These are phyloP conservation scores for Bauhinia variegata DNA, from an alignment of 306 rosid species.

Conservation along the genomic window DNA sequence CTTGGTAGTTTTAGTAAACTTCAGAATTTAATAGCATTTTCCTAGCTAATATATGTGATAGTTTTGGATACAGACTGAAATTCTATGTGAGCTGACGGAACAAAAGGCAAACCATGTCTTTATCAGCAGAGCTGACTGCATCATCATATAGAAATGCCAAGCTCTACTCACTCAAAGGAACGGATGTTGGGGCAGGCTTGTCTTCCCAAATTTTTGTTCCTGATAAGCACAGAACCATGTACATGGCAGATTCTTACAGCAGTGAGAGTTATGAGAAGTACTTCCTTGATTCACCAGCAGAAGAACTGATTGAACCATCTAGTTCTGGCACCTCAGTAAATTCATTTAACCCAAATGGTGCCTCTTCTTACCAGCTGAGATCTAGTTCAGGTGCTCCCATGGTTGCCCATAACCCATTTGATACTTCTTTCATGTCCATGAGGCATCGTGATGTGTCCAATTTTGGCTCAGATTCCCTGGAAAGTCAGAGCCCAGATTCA, in stretches of 20 bases:
- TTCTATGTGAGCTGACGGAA: slow-evolving; percentile 38
- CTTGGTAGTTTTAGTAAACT: slow-evolving; percentile 18
- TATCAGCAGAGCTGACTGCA: slow-evolving; percentile 60
- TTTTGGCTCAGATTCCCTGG: slow-evolving; percentile 57
- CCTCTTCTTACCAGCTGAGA: slow-evolving; percentile 42
- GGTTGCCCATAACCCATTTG: slow-evolving; percentile 46
- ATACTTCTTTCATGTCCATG: slow-evolving; percentile 36
- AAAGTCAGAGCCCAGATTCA: slow-evolving; percentile 58
- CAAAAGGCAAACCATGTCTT: slow-evolving; percentile 56
- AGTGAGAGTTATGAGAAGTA: slow-evolving; percentile 79
- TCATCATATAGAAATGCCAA: slow-evolving; percentile 63
- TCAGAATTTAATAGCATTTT: slow-evolving; percentile 20
- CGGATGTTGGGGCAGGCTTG: slow-evolving; percentile 52
- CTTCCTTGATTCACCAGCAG: slow-evolving; percentile 70
- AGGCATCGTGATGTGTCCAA: slow-evolving; percentile 48
- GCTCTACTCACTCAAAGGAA: slow-evolving; percentile 67
- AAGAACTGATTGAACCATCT: slow-evolving; percentile 59
- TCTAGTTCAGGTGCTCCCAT: slow-evolving; percentile 47
- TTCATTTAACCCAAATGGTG: slow-evolving; percentile 53
- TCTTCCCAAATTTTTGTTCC: slow-evolving; percentile 55
- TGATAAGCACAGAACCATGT: slow-evolving; percentile 52
- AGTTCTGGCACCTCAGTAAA: slow-evolving; percentile 56
- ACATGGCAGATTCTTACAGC: slow-evolving; percentile 60
- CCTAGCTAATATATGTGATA: slow-evolving; percentile 29
- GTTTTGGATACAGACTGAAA: slow-evolving; percentile 31